phyloP scores from a whole-genome alignment of 148 eudicot species.

The Selenicereus undatus region DNA sequence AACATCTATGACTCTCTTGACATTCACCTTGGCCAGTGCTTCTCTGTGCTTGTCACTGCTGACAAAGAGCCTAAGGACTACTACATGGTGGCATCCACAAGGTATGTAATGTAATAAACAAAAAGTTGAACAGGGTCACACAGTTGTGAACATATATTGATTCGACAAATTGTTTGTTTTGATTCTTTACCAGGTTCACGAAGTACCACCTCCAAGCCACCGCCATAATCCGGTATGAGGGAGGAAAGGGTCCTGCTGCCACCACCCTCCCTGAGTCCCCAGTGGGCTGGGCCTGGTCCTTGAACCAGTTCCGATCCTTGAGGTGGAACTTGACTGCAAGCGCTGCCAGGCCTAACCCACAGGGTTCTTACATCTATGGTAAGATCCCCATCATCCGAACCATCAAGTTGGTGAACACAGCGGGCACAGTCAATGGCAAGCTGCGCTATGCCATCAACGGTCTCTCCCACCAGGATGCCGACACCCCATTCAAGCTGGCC shows the following conservation, averaged over 20 bases:
- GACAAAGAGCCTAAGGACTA: constrained; percentile 55
- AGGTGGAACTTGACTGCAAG: constrained; percentile 77
- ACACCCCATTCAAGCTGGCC: constrained; percentile 60
- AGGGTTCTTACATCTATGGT: constrained; percentile 72
- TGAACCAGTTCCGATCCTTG: constrained; percentile 63
- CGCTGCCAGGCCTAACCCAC: constrained; percentile 83
- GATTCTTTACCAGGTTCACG: constrained; percentile 38
- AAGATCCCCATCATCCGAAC: constrained; percentile 61
- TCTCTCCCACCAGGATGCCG: constrained; percentile 43
- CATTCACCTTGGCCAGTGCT: constrained; percentile 65
- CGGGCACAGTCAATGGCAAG: constrained; percentile 42
- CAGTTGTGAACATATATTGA: too few relatives aligned
- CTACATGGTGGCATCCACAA: constrained; percentile 53
- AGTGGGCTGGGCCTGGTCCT: constrained; percentile 53
- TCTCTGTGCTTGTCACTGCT: constrained; percentile 56
- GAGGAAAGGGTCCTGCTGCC: constrained; percentile 40
- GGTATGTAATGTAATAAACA: constrained; percentile 16
- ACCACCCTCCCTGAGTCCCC: constrained; percentile 47
- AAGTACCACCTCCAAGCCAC: constrained; percentile 41
- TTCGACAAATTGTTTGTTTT: background rate
- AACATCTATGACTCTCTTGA: constrained; percentile 56
- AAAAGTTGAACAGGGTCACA: background rate
- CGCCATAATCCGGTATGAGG: constrained; percentile 35
- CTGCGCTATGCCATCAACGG: constrained; percentile 63
- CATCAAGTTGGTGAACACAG: constrained; percentile 48